phyloP scores from a whole-genome alignment of 169 alveolate species.

The Fabrea salina region DNA sequence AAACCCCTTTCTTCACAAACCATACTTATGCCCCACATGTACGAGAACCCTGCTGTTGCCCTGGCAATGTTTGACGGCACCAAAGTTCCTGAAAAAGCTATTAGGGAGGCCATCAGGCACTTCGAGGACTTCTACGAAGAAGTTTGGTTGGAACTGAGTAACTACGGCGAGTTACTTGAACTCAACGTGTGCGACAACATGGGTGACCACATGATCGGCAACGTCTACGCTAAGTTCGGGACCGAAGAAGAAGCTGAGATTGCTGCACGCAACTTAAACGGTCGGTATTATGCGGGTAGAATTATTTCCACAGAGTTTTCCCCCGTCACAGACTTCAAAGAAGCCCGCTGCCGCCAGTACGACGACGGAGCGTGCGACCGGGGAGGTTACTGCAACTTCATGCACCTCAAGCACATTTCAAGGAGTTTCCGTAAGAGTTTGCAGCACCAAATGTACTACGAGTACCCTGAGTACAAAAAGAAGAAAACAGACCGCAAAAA shows the following conservation, averaged over 20 bases:
- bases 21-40: slow-evolving; percentile 94
- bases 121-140: slow-evolving; percentile 98
- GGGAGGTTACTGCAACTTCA: slow-evolving; percentile 98
- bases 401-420: slow-evolving; percentile 98
- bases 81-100: slow-evolving; percentile 90
- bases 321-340: slow-evolving; percentile 99
- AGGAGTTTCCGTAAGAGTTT: slow-evolving; percentile 90
- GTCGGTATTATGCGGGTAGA: slow-evolving; percentile 92
- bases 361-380: slow-evolving; percentile 98
- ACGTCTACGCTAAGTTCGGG: slow-evolving; percentile 94
- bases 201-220: slow-evolving; percentile 99
- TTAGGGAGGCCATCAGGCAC: slow-evolving; percentile 96
- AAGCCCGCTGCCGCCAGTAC: slow-evolving; percentile 97
- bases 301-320: slow-evolving; percentile 95
- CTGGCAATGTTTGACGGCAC: slow-evolving; percentile 98
- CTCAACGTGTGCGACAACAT: slow-evolving; percentile 98
- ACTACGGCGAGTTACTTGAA: slow-evolving; percentile 98
- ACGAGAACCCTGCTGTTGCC: slow-evolving; percentile 98
- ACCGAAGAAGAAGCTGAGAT: slow-evolving; percentile 95
- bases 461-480: slow-evolving; percentile 95
- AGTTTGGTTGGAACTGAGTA: slow-evolving; percentile 95
- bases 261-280: slow-evolving; percentile 91
- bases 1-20: slow-evolving; percentile 97
- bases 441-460: slow-evolving; percentile 94
- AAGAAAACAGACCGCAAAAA: slow-evolving; percentile 63